Percentiles rank a stretch among this genome's conserved stretches.
These are phyloP conservation scores for Syzygium aqueum DNA, from an alignment of 345 rosid species.

Conservation along the genomic window DNA sequence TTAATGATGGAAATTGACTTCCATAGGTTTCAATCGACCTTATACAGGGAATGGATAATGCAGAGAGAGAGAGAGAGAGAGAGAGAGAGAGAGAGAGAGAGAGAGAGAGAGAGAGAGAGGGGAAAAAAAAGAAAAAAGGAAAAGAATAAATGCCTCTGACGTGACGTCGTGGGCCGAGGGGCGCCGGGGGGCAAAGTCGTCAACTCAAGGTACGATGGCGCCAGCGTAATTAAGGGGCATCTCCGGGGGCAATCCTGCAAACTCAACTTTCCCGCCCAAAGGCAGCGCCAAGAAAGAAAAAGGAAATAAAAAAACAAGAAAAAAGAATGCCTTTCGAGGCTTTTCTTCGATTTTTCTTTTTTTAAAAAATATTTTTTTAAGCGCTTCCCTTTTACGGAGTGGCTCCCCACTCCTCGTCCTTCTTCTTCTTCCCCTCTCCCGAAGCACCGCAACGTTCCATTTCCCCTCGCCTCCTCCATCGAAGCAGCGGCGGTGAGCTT, in stretches of 20 bases:
- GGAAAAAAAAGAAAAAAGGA: too few relatives aligned
- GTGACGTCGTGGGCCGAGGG: background rate
- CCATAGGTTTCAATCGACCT: too few relatives aligned
- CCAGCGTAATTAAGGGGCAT: background rate
- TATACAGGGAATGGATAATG: too few relatives aligned
- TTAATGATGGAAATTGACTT: background rate
- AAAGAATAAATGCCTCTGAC: background rate
- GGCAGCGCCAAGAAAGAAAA: background rate
- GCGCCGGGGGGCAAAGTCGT: background rate
- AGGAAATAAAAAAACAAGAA: background rate
- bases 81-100: too few relatives aligned
- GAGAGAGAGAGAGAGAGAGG: too few relatives aligned
- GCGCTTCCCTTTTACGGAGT: background rate
- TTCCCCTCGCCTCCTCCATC: background rate
- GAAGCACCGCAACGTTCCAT: background rate
- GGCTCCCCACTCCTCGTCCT: background rate
- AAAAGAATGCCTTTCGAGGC: background rate
- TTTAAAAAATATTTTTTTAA: background rate
- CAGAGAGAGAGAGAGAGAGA: too few relatives aligned
- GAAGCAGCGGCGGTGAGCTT: background rate
- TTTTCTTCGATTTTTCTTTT: background rate
- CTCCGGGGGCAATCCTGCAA: background rate
- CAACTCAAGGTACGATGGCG: background rate
- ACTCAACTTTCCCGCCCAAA: conserved; percentile 9
- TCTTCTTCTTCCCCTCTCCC: background rate